phyloP scores from a whole-genome alignment of 192 early-diverging fungal genomes.

The Hyaloraphidium curvatum region DNA sequence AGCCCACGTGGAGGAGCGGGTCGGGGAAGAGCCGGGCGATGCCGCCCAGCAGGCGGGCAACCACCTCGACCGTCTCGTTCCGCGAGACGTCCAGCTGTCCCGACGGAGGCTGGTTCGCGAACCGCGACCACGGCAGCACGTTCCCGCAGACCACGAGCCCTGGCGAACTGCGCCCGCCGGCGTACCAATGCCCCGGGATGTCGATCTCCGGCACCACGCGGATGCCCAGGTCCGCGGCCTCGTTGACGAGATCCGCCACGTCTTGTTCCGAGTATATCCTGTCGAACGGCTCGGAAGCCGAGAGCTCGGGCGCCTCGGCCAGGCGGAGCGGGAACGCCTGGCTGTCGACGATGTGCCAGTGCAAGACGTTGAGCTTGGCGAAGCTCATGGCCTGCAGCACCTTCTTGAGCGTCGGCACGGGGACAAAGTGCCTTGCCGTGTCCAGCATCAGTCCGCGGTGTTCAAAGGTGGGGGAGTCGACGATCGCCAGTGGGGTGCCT shows the following conservation, averaged over 20 bases:
- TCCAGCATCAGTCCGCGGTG: constrained; percentile 55
- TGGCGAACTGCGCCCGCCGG: constrained; percentile 10
- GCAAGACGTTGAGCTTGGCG: constrained; percentile 62
- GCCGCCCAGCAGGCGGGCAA: constrained; percentile 43
- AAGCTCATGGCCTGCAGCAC: too few relatives aligned
- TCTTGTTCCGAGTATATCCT: constrained; percentile 55
- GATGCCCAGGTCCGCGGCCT: constrained; percentile 49
- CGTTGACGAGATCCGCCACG: constrained; percentile 45
- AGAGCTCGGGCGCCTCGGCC: constrained; percentile 37
- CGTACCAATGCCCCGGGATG: constrained; percentile 61
- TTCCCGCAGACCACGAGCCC: constrained; percentile 6
- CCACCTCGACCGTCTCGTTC: constrained; percentile 33
- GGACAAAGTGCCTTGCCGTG: constrained; percentile 46
- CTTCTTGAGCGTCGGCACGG: constrained; percentile 28
- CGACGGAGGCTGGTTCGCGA: constrained; percentile 39
- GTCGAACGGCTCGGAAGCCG: constrained; percentile 28
- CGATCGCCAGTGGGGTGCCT: too few relatives aligned
- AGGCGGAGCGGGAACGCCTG: constrained; percentile 54
- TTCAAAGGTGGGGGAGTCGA: too few relatives aligned
- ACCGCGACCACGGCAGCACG: background rate
- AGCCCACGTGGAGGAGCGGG: constrained; percentile 49
- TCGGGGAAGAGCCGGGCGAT: constrained; percentile 48
- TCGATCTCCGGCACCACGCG: constrained; percentile 86
- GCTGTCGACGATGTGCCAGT: constrained; percentile 57
- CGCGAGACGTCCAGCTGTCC: constrained; percentile 52